These are phyloP conservation scores for Alloascoidea hylecoeti DNA, from an alignment of 805 yeast genomes.

Conservation along the genomic window DNA sequence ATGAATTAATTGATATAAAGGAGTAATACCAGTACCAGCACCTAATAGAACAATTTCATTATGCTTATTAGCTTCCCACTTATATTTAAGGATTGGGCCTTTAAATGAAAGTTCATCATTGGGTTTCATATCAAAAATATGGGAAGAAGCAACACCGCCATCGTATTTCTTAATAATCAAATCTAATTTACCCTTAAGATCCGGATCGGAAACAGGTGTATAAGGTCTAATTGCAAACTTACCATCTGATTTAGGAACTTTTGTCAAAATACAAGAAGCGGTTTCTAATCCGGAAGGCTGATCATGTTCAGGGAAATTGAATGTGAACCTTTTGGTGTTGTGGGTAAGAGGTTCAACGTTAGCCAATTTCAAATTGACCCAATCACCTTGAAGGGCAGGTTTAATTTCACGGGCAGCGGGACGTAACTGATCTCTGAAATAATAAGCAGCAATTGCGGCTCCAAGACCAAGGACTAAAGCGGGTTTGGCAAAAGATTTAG, in stretches of 20 bases:
- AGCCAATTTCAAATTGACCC: constrained; percentile 29
- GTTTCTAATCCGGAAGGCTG: constrained; percentile 61
- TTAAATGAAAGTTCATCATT: constrained; percentile 80
- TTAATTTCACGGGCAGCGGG: neutral
- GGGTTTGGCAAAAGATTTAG: no score
- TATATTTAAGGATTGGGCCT: constrained; percentile 90
- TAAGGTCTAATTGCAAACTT: constrained; percentile 67
- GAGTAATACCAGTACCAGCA: constrained; percentile 96
- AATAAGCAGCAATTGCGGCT: no score
- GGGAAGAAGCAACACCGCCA: constrained; percentile 71
- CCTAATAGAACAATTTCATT: constrained; percentile 73
- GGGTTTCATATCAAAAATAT: constrained; percentile 53
- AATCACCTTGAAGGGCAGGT: constrained; percentile 23
- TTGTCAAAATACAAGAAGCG: constrained; percentile 73
- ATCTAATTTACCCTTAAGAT: constrained; percentile 60
- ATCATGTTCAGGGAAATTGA: constrained; percentile 54
- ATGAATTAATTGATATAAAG: constrained; percentile 77
- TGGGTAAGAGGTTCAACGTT: constrained; percentile 18
- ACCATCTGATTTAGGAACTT: constrained; percentile 65
- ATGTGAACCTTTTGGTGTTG: constrained; percentile 43
- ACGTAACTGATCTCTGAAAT: no score
- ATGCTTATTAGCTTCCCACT: constrained; percentile 78
- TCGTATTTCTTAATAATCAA: constrained; percentile 77
- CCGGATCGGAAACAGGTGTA: constrained; percentile 71
- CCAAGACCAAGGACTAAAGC: no score